Conservation (phyloP, 1,284 basidiomycete species). For the Trametes versicolor region DNA sequence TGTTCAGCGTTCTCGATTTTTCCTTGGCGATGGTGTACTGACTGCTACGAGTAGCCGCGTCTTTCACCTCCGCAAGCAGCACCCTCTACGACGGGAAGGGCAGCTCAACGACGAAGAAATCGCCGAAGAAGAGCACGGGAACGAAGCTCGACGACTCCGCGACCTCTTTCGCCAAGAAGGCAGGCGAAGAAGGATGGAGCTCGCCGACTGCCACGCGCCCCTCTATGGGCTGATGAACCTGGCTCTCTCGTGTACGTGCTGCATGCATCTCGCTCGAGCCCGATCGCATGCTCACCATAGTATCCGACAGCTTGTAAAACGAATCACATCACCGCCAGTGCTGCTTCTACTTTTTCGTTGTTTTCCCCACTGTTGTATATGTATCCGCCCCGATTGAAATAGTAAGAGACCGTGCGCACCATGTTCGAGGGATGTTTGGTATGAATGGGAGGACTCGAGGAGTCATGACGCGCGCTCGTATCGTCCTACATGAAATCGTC, state of each 20-base stretch:
- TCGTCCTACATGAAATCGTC: slow-evolving; percentile 54
- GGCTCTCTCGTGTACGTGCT: background rate
- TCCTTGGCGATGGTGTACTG: background rate
- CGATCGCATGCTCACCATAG: background rate
- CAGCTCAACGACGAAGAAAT: background rate
- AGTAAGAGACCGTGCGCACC: background rate
- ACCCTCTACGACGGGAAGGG: slow-evolving; percentile 11
- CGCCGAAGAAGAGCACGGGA: background rate
- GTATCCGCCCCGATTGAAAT: background rate
- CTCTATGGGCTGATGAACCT: slow-evolving; percentile 22
- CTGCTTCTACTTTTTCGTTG: too few species aligned
- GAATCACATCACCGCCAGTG: too few species aligned
- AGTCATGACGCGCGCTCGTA: background rate
- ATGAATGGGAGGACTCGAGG: background rate
- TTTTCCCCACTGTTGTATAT: background rate
- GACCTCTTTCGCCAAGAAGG: slow-evolving; percentile 30
- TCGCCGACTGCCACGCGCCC: slow-evolving; percentile 31
- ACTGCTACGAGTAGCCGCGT: background rate
- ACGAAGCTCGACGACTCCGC: slow-evolving; percentile 22
- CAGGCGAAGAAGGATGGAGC: slow-evolving; percentile 30
- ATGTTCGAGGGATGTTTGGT: background rate
- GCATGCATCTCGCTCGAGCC: too few species aligned
- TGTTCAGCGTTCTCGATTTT: background rate
- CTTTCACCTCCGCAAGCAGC: slow-evolving; percentile 5
- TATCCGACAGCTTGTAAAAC: background rate